Evolutionary conservation across 2,329 filamentous ascomycete genomes (phyloP).

Genomic region (Fusarium aywerte): DNA sequence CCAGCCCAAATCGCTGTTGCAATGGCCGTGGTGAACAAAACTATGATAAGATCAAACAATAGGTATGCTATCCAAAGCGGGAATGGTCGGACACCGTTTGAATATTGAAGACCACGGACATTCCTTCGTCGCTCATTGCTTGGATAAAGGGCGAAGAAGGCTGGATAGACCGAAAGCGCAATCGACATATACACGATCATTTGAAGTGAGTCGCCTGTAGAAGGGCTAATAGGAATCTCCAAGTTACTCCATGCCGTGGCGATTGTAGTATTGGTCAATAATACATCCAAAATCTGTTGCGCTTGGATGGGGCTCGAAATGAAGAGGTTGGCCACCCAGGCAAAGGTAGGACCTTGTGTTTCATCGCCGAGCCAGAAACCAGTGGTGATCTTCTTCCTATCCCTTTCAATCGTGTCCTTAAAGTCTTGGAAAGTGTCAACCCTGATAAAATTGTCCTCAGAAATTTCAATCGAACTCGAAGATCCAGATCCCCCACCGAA

Average conservation of each 20-base stretch:
- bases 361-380: slow-evolving; percentile 79
- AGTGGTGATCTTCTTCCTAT: slow-evolving; percentile 76
- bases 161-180: slow-evolving; percentile 80
- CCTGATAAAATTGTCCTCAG: slow-evolving; percentile 48
- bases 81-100: slow-evolving; percentile 84
- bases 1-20: slow-evolving; percentile 75
- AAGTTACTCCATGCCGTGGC: slow-evolving; percentile 79
- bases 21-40: slow-evolving; percentile 72
- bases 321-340: slow-evolving; percentile 74
- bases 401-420: slow-evolving; percentile 68
- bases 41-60: slow-evolving; percentile 81
- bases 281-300: slow-evolving; percentile 73
- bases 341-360: slow-evolving; percentile 70
- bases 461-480: neutral
- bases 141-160: slow-evolving; percentile 89
- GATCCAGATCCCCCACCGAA: neutral
- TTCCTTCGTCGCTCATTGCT: slow-evolving; percentile 83
- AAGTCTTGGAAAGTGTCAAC: slow-evolving; percentile 76
- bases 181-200: slow-evolving; percentile 85
- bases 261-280: slow-evolving; percentile 75
- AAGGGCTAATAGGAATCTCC: slow-evolving; percentile 76
- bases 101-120: slow-evolving; percentile 88
- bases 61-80: slow-evolving; percentile 89
- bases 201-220: slow-evolving; percentile 78
- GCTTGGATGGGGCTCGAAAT: slow-evolving; percentile 68